Evolutionary conservation across 1,139 yeast genomes (phyloP).

Genomic region (Taphrina deformans): DNA sequence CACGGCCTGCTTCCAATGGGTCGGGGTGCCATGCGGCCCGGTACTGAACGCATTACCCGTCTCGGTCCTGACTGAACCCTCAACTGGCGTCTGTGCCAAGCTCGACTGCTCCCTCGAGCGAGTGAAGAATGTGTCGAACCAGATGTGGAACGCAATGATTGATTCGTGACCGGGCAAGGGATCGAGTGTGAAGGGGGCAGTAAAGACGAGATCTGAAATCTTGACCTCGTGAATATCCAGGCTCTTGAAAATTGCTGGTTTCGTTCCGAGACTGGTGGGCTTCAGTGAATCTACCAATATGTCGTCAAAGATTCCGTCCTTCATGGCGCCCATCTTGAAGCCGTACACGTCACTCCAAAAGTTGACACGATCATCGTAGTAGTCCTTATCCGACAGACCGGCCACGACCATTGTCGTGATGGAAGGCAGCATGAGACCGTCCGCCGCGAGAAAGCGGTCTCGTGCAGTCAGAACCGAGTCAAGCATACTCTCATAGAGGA

Average conservation of each 20-base stretch:
- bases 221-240: constrained; percentile 62
- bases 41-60: constrained; percentile 62
- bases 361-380: constrained; percentile 56
- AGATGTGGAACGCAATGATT: constrained; percentile 39
- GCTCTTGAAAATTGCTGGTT: constrained; percentile 57
- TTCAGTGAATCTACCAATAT: constrained; percentile 65
- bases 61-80: constrained; percentile 38
- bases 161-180: constrained; percentile 30
- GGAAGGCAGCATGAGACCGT: constrained; percentile 56
- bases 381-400: constrained; percentile 57
- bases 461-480: constrained; percentile 94
- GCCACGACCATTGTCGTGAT: constrained; percentile 57
- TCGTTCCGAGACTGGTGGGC: constrained; percentile 54
- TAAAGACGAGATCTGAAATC: constrained; percentile 54
- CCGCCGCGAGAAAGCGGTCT: constrained; percentile 69
- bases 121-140: constrained; percentile 41
- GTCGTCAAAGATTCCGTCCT: constrained; percentile 48
- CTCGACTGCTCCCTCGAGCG: constrained; percentile 35
- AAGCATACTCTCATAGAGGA: constrained; percentile 94
- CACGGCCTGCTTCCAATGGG: constrained; percentile 52
- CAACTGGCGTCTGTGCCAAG: not conserved
- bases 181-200: constrained; percentile 33
- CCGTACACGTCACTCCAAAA: constrained; percentile 62
- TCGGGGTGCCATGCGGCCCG: constrained; percentile 66
- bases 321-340: constrained; percentile 54